Percentiles rank a stretch among this genome's conserved stretches.
Conservation (phyloP, 2,329 filamentous ascomycete species). For the Xylariaceae sp. region DNA sequence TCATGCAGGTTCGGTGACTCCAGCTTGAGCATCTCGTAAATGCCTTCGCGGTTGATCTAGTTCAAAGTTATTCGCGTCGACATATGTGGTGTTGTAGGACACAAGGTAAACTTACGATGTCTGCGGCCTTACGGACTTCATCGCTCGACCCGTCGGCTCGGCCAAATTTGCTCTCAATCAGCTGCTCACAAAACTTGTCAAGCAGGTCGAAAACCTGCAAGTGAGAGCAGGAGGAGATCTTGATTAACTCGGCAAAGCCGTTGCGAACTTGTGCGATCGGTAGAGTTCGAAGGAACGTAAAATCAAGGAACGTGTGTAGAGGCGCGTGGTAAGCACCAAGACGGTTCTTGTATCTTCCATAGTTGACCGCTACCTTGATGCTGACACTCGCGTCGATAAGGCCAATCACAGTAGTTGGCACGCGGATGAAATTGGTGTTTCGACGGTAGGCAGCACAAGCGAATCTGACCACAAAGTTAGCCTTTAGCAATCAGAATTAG, state of each 20-base stretch:
- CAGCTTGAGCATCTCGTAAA: conserved; percentile 73
- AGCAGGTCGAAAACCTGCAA: conserved; percentile 67
- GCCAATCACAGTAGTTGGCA: conserved; percentile 75
- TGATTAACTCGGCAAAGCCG: conserved; percentile 75
- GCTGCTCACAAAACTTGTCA: conserved; percentile 68
- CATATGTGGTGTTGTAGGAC: not conserved
- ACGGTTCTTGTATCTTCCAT: conserved; percentile 75
- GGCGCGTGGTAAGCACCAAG: conserved; percentile 75
- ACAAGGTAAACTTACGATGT: conserved; percentile 39
- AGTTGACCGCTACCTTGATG: conserved; percentile 80
- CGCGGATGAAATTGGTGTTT: conserved; percentile 73
- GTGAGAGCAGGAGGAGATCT: conserved; percentile 73
- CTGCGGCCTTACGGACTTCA: conserved; percentile 63
- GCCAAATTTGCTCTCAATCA: conserved; percentile 68
- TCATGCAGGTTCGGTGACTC: conserved; percentile 75
- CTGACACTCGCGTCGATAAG: conserved; percentile 75
- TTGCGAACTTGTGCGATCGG: conserved; percentile 71
- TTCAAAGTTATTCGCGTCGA: not conserved
- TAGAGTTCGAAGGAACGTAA: conserved; percentile 70
- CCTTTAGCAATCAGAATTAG: not conserved
- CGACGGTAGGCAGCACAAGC: conserved; percentile 72
- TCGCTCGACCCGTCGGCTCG: conserved; percentile 57
- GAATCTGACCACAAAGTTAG: conserved; percentile 49
- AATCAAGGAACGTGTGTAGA: conserved; percentile 73
- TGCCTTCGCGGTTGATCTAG: conserved; percentile 68